Evolutionary conservation across 257 asterid genomes (phyloP).

Genomic region (Scutellaria galericulata): DNA sequence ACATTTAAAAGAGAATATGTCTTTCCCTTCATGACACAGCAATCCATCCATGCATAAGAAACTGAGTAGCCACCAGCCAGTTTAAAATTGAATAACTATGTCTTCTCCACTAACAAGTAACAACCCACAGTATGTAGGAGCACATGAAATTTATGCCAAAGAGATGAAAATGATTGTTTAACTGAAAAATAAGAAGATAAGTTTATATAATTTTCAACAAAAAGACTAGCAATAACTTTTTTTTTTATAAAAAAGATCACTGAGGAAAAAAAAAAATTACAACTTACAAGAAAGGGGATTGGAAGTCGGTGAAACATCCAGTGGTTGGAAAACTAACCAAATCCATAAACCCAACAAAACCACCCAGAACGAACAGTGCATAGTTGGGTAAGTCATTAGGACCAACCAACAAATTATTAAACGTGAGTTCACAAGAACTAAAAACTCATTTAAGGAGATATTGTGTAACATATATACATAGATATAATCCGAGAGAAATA

Average conservation of each 20-base stretch:
- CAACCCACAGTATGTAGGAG: slow-evolving; percentile 11
- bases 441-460: not conserved
- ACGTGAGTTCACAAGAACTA: not conserved
- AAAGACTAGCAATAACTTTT: not conserved
- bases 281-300: not conserved
- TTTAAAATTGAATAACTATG: too few species aligned
- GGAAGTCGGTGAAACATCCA: not conserved
- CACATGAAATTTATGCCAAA: not conserved
- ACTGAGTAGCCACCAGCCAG: not conserved
- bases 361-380: slow-evolving; percentile 3
- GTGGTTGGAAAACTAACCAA: slow-evolving; percentile 17
- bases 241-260: not conserved
- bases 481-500: not conserved
- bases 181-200: not conserved
- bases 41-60: slow-evolving; percentile 20
- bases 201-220: not conserved
- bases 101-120: too few species aligned
- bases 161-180: not conserved
- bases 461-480: slow-evolving; percentile 3
- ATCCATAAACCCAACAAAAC: slow-evolving; percentile 26
- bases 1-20: not conserved
- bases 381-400: not conserved
- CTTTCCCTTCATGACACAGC: slow-evolving; percentile 1
- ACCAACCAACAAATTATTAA: not conserved
- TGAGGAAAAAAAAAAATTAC: not conserved